Percentiles rank a stretch among this genome's conserved stretches.
Conservation (phyloP, 129 eudicot species). For the Artemisia tridentata region DNA sequence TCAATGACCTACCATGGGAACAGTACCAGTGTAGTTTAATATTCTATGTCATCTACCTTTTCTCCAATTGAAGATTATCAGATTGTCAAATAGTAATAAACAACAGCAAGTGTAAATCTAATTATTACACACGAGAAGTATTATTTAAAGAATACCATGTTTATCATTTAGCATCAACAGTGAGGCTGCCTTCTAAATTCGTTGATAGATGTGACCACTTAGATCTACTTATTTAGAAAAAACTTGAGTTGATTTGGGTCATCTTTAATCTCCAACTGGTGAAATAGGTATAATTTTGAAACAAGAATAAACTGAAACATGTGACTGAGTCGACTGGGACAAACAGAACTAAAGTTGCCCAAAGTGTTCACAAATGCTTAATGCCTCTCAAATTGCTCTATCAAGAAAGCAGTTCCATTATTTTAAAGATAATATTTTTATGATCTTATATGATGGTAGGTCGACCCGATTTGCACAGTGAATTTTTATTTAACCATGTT, state of each 20-base stretch:
- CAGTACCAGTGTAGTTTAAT: too few relatives aligned
- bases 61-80: too few relatives aligned
- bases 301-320: background rate
- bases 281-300: background rate
- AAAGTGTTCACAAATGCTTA: slow-evolving; percentile 6
- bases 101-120: too few relatives aligned
- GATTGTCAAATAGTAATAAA: too few relatives aligned
- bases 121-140: too few relatives aligned
- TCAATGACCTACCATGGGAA: too few relatives aligned
- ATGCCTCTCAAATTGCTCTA: background rate
- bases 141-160: background rate
- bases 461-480: background rate
- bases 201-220: background rate
- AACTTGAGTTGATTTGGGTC: background rate
- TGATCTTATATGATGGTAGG: background rate
- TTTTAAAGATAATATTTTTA: too few relatives aligned
- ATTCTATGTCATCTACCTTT: too few relatives aligned
- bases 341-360: background rate
- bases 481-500: background rate
- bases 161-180: background rate
- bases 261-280: background rate
- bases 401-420: background rate
- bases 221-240: background rate
- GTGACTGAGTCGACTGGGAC: background rate
- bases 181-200: background rate